These are phyloP conservation scores for Ustilago crameri DNA, from an alignment of 1,284 basidiomycete species.

Conservation along the genomic window DNA sequence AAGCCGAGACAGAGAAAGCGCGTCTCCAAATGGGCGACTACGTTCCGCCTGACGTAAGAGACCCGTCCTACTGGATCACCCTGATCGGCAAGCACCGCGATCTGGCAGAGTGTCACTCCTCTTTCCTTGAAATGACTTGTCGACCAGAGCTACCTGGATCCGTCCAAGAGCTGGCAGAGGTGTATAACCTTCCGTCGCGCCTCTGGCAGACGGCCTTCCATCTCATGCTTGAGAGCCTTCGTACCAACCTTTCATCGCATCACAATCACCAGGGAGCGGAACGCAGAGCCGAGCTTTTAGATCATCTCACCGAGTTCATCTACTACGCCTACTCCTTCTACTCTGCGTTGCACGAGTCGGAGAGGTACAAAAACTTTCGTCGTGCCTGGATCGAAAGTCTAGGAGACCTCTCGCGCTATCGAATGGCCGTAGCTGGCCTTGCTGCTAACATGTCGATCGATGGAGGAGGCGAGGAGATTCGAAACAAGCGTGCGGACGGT, in stretches of 20 bases:
- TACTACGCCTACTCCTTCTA: slow-evolving; percentile 96
- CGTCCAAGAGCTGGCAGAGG: slow-evolving; percentile 85
- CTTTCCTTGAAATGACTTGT: slow-evolving; percentile 84
- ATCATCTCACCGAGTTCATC: slow-evolving; percentile 88
- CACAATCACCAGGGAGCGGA: slow-evolving; percentile 67
- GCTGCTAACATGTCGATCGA: slow-evolving; percentile 57
- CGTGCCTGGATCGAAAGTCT: slow-evolving; percentile 93
- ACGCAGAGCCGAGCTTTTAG: slow-evolving; percentile 69
- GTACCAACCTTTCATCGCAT: slow-evolving; percentile 75
- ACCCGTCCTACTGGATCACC: slow-evolving; percentile 53
- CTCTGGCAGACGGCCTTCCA: slow-evolving; percentile 93
- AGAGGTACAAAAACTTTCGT: slow-evolving; percentile 77
- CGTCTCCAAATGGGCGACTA: slow-evolving; percentile 28
- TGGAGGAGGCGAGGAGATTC: slow-evolving; percentile 68
- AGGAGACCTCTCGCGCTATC: slow-evolving; percentile 91
- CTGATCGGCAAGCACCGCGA: slow-evolving; percentile 70
- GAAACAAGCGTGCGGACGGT: slow-evolving; percentile 17
- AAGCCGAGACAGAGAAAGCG: slow-evolving; percentile 16
- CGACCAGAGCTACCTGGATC: slow-evolving; percentile 87
- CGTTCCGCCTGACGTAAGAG: slow-evolving; percentile 28
- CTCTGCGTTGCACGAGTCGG: slow-evolving; percentile 86
- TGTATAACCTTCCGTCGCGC: slow-evolving; percentile 92
- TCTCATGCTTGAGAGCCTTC: slow-evolving; percentile 86
- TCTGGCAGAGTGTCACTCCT: slow-evolving; percentile 87
- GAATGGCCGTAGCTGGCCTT: slow-evolving; percentile 83